Evolutionary conservation across 495 filamentous ascomycete species (phyloP), one percentile per base, ranked within the genome.

Genomic region (Hypoxylon fragiforme): DNA sequence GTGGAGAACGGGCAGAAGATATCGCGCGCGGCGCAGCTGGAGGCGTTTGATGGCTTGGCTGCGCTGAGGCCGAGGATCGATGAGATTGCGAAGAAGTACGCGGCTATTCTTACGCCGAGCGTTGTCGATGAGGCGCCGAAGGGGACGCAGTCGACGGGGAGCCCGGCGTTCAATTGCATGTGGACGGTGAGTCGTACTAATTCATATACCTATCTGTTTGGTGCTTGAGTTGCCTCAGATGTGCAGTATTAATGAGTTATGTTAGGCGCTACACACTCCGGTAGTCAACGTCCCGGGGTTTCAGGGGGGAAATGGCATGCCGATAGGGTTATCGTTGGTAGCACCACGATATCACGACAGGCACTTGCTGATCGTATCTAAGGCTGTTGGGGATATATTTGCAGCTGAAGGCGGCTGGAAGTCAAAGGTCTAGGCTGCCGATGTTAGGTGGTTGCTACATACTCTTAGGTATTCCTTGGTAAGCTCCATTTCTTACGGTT

Each of bases 211-310:
- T n/a, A n/a, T n/a, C n/a, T n/a, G n/a, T n/a, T n/a, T n/a, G n/a
- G n/a, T n/a, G n/a, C n/a, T n/a, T n/a, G n/a, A n/a, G n/a, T n/a
- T n/a, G n/a, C n/a, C n/a, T n/a, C n/a, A n/a, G n/a, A n/a, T n/a
- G n/a, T n/a, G n/a, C 1, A 30, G 15, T 32, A 19, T 11, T 41
- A 7, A 38, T 13, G 7, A 51, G 30, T 39, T 50, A 24, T 15
- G 54, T 43, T 42, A 72, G 61, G 71, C 70, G 19, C 59, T 80
- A 9, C 78, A 80, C 36, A 73, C 72, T 5, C 78, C 79, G 4
- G 72, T 72, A 13, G 54, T 79, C 21, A 77, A 81, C 37, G 54
- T 81, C 4, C 77, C 77, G 1, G 79, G 75, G 0, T 80, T 82
- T 46, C 65, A 67, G 28, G 77, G 78, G 0, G 69, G 62, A 32